Evolutionary conservation across 108 stramenopile species (phyloP), one percentile per base, ranked within the genome.

Genomic region (Ochromonas danica): DNA sequence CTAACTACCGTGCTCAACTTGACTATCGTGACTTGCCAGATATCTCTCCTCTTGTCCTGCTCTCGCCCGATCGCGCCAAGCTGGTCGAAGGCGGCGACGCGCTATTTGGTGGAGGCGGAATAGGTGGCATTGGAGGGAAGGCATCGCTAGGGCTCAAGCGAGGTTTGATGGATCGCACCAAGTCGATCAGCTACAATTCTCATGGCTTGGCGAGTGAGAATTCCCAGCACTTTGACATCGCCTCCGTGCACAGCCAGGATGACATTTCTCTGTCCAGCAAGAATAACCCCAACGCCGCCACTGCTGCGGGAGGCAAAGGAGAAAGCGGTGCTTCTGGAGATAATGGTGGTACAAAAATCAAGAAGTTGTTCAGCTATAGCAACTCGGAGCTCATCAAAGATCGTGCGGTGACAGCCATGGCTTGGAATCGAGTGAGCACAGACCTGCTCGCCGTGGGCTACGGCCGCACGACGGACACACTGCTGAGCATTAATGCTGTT

Each of bases 371-470:
- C 77, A 42, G 1, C 1, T 60, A 42, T 14, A 25, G 1, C 38
- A 6, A 2, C 40, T 17, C 1, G 62, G n/a, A 61, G n/a, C 40
- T 79, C 39, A 62, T 62, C n/a, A 41, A 39, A 6, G 57, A 61
- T 30, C 57, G 82, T 1, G 45, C 82, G 0, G 85, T 83, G 17
- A 82, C 85, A 35, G 36, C 42, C 70, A 86, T 86, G 85, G 42
- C 79, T 40, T 86, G 82, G 82, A 86, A 83, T 77, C 40, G 3
- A 28, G 80, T n/a, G 39, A 31, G 1, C 25, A 2, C 61, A 45
- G 88, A 89, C 43, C 61, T 89, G 22, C 81, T 89, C 41, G 88
- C 88, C 31, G 88, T 87, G 70, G 86, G 85, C 30, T 89, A 89
- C 78, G 85, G 87, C n/a, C 57, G 62, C 36, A 75, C 86, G 40